A percentile compares a stretch with the other conserved stretches of the same genome.
These are phyloP conservation scores for Hypsizygus marmoreus DNA, from an alignment of 768 basidiomycete genomes.

Conservation along the genomic window DNA sequence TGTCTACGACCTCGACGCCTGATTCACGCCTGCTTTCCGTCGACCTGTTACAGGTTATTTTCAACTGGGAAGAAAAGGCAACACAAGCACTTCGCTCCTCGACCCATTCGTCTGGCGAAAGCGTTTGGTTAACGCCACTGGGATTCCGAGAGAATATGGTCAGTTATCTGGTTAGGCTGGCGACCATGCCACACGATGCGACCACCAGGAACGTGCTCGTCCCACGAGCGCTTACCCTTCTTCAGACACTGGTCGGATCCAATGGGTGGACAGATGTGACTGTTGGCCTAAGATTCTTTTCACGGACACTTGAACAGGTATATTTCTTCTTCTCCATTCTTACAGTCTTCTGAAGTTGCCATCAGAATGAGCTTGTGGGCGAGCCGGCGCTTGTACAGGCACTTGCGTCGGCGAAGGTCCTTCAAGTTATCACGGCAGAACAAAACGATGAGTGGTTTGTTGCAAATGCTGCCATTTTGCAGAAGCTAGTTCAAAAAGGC, in stretches of 20 bases:
- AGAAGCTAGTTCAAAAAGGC: slow-evolving; percentile 86
- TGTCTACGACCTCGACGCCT: slow-evolving; percentile 64
- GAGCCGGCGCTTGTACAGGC: slow-evolving; percentile 71
- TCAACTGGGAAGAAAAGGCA: slow-evolving; percentile 87
- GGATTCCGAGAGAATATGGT: slow-evolving; percentile 88
- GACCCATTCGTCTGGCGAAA: slow-evolving; percentile 25
- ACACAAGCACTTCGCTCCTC: slow-evolving; percentile 25
- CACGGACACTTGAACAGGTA: slow-evolving; percentile 81
- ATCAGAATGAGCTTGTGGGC: slow-evolving; percentile 68
- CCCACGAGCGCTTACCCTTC: slow-evolving; percentile 62
- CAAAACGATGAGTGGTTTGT: slow-evolving; percentile 84
- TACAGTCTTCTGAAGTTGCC: slow-evolving; percentile 6
- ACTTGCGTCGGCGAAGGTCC: slow-evolving; percentile 81
- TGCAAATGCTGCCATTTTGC: slow-evolving; percentile 68
- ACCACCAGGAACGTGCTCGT: slow-evolving; percentile 48
- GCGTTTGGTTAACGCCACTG: slow-evolving; percentile 73
- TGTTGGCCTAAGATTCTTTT: slow-evolving; percentile 89
- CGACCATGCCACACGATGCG: slow-evolving; percentile 67
- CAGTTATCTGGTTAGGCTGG: slow-evolving; percentile 92
- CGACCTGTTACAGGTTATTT: slow-evolving; percentile 89
- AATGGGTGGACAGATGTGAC: slow-evolving; percentile 91
- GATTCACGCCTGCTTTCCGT: slow-evolving; percentile 88
- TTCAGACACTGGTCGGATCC: slow-evolving; percentile 80
- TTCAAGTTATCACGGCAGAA: slow-evolving; percentile 82
- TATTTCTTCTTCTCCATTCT: slow-evolving; percentile 18